Evolutionary conservation across 2,329 filamentous ascomycete species (phyloP).

Genomic region (Hortaea werneckii): DNA sequence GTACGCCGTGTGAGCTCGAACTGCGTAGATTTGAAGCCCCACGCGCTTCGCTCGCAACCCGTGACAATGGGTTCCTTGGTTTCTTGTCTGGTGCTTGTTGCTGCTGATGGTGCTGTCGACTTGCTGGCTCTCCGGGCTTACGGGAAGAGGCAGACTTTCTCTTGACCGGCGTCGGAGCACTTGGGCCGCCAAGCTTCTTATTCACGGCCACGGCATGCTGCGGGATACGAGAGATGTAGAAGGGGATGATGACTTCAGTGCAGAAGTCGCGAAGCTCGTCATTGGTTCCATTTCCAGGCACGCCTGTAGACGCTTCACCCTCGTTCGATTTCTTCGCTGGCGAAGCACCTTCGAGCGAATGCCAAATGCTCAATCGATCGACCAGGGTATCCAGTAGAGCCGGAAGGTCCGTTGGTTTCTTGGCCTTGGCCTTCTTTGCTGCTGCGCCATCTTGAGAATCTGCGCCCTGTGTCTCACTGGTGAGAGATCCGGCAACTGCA

Average conservation of each 20-base stretch:
- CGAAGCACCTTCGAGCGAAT: conserved; percentile 58
- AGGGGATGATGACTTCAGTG: conserved; percentile 69
- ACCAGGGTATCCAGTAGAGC: conserved; percentile 62
- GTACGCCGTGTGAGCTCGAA: conserved; percentile 43
- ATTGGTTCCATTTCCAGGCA: conserved; percentile 22
- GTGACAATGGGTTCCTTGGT: conserved; percentile 46
- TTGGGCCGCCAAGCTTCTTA: conserved; percentile 65
- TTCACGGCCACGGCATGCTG: conserved; percentile 60
- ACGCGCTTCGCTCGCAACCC: conserved; percentile 48
- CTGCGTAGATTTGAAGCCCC: conserved; percentile 21
- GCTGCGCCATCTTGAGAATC: background rate
- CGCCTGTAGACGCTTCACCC: background rate
- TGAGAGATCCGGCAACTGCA: background rate
- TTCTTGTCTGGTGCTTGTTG: conserved; percentile 21
- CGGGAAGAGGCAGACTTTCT: conserved; percentile 35
- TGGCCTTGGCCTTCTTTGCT: conserved; percentile 30
- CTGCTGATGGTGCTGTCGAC: conserved; percentile 23
- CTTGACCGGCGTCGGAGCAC: conserved; percentile 47
- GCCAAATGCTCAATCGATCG: conserved; percentile 75
- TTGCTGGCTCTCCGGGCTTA: conserved; percentile 31
- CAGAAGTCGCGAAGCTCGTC: conserved; percentile 69
- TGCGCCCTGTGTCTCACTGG: background rate
- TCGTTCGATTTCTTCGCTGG: conserved; percentile 27
- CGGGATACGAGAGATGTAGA: conserved; percentile 69
- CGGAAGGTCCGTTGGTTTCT: conserved; percentile 52